phyloP scores from a whole-genome alignment of 2,329 filamentous ascomycete genomes.

The Dactylellina cionopaga region DNA sequence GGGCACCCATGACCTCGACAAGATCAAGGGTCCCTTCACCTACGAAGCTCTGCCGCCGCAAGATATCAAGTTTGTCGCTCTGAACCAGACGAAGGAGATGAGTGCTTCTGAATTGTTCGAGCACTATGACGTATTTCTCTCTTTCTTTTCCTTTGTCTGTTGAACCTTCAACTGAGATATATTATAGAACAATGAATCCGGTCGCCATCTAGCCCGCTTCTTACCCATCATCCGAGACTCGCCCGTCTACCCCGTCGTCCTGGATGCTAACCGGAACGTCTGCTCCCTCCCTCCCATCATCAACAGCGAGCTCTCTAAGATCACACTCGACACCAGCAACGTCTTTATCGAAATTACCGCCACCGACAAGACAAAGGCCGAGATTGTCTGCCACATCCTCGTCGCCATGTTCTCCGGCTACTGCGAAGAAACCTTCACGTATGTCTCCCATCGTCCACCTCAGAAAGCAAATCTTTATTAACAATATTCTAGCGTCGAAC shows the following conservation, averaged over 20 bases:
- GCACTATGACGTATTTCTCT: conserved; percentile 77
- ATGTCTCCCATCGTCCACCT: conserved; percentile 53
- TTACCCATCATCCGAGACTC: conserved; percentile 94
- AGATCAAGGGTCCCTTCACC: conserved; percentile 90
- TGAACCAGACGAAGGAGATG: conserved; percentile 93
- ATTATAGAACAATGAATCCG: conserved; percentile 75
- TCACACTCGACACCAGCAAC: conserved; percentile 87
- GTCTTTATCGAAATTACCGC: conserved; percentile 98
- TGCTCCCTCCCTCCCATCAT: conserved; percentile 97
- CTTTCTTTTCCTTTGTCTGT: conserved; percentile 9
- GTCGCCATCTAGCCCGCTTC: conserved; percentile 79
- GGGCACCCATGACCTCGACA: conserved; percentile 95
- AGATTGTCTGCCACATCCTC: conserved; percentile 94
- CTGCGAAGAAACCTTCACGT: conserved; percentile 84
- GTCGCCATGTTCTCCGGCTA: conserved; percentile 97
- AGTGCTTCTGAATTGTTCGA: conserved; percentile 87
- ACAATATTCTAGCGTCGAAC: conserved; percentile 73
- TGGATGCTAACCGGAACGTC: conserved; percentile 84
- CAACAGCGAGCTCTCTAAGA: conserved; percentile 97
- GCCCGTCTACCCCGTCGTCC: conserved; percentile 94
- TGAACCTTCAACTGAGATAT: conserved; percentile 11
- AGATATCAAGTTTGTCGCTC: conserved; percentile 86
- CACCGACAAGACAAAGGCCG: conserved; percentile 93
- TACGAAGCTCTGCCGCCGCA: conserved; percentile 93
- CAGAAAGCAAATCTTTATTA: conserved; percentile 5